Conservation (phyloP, 2,329 filamentous ascomycete genomes). For the Venturia pyrina region DNA sequence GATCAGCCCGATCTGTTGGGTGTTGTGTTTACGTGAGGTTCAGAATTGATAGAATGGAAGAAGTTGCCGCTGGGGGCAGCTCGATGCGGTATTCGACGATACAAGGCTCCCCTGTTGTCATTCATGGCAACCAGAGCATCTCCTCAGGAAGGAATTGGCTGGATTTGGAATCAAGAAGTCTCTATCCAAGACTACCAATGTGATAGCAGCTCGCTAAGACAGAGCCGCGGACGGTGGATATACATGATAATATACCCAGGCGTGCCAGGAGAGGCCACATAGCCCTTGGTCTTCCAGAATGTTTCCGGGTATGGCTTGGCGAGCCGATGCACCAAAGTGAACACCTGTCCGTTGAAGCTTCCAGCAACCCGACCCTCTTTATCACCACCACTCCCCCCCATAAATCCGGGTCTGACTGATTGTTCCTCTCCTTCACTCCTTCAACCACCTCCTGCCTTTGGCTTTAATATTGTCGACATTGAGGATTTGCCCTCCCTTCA, state of each 20-base stretch:
- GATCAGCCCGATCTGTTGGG: background rate
- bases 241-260: background rate
- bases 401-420: background rate
- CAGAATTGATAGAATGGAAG: background rate
- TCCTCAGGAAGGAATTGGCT: background rate
- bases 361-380: background rate
- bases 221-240: background rate
- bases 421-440: background rate
- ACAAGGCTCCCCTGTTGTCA: background rate
- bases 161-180: background rate
- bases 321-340: background rate
- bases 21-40: background rate
- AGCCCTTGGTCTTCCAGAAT: background rate
- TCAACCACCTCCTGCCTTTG: background rate
- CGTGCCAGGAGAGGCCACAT: background rate
- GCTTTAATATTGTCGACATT: background rate
- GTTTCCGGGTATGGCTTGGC: background rate
- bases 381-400: background rate
- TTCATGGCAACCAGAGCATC: background rate
- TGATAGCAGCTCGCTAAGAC: background rate
- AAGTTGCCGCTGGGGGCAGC: background rate
- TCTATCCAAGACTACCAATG: background rate
- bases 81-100: constrained; percentile 1
- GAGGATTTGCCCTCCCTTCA: background rate
- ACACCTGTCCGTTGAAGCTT: background rate